phyloP scores from a whole-genome alignment of 305 asterid genomes.

The Fraxinus velutina region DNA sequence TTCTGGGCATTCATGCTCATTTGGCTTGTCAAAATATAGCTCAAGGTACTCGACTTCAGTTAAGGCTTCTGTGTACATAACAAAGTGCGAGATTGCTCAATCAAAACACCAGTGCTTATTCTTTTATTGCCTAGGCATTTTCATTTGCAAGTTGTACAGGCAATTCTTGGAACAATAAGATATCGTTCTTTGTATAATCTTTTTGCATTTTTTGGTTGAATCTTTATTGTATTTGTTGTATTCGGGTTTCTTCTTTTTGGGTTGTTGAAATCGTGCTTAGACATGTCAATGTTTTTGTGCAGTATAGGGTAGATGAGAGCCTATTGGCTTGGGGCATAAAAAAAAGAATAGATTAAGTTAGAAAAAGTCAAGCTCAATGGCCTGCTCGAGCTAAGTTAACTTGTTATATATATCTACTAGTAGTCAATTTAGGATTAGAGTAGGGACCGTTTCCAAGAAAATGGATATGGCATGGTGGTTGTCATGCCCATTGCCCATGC shows the following conservation, averaged over 20 bases:
- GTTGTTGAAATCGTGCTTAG: not conserved
- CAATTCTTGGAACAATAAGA: not conserved
- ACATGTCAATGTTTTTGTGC: not conserved
- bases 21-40: slow-evolving; percentile 37
- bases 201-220: not conserved
- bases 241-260: not conserved
- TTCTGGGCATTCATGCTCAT: slow-evolving; percentile 19
- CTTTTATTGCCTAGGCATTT: not conserved
- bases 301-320: not conserved
- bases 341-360: too few relatives aligned
- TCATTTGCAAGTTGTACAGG: not conserved
- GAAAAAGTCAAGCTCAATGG: not conserved
- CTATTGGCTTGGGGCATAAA: not conserved
- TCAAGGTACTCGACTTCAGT: slow-evolving; percentile 20
- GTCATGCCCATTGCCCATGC: not conserved
- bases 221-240: not conserved
- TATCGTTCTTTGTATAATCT: not conserved
- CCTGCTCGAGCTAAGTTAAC: not conserved
- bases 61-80: slow-evolving; percentile 44
- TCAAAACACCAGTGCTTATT: not conserved
- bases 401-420: not conserved
- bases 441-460: not conserved
- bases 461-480: not conserved
- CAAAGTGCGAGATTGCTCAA: slow-evolving; percentile 28
- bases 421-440: not conserved